These are phyloP conservation scores for Backusella psychrophila DNA, from an alignment of 192 early-diverging fungal species.

Conservation along the genomic window DNA sequence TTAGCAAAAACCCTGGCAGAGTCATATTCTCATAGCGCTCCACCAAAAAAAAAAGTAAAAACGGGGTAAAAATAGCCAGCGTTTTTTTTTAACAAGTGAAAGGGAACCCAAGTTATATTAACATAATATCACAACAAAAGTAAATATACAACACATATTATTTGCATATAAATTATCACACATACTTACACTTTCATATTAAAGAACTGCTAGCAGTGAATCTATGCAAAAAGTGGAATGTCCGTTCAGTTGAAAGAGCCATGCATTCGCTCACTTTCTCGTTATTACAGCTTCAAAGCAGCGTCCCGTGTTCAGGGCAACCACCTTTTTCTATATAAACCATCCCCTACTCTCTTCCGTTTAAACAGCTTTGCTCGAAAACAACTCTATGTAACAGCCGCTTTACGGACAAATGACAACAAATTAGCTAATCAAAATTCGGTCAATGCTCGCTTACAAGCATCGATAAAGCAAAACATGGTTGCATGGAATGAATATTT, in stretches of 20 bases:
- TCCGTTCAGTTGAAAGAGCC: slow-evolving; percentile 19
- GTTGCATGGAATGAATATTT: neutral
- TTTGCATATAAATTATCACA: neutral
- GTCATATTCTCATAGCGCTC: neutral
- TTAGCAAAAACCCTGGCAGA: neutral
- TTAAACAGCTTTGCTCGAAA: neutral
- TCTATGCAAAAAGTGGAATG: slow-evolving; percentile 17
- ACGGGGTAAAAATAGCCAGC: neutral
- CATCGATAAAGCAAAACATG: neutral
- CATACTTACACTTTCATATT: neutral
- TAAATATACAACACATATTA: neutral
- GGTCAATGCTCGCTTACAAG: neutral
- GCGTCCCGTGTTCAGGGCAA: neutral
- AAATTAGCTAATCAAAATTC: neutral
- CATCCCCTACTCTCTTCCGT: neutral
- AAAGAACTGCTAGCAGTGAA: neutral
- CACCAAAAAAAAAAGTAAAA: neutral
- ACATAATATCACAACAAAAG: neutral
- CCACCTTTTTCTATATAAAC: neutral
- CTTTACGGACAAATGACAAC: neutral
- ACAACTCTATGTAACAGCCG: neutral
- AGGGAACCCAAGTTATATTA: neutral
- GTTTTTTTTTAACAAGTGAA: neutral
- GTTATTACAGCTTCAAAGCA: neutral
- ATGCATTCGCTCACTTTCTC: slow-evolving; percentile 15